Conservation (phyloP, 768 basidiomycete species). For the Hygrophorus russula region DNA sequence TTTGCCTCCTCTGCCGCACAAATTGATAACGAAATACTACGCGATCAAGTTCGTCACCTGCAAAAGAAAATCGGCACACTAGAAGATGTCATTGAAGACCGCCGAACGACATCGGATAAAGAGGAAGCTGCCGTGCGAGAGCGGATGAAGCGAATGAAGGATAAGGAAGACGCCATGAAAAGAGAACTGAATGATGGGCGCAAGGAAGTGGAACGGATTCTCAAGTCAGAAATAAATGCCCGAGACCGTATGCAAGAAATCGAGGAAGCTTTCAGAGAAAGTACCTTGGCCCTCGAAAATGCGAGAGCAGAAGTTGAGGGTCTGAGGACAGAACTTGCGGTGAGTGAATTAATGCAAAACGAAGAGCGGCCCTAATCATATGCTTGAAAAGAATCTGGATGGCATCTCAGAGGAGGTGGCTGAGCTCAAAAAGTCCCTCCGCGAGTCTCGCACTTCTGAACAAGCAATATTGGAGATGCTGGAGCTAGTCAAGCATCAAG, state of each 20-base stretch:
- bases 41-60: slow-evolving; percentile 82
- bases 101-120: slow-evolving; percentile 52
- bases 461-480: slow-evolving; percentile 11
- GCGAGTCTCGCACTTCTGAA: slow-evolving; percentile 19
- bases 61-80: slow-evolving; percentile 63
- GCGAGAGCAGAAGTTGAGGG: slow-evolving; percentile 84
- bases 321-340: slow-evolving; percentile 61
- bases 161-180: slow-evolving; percentile 60
- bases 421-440: no score
- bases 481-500: not conserved
- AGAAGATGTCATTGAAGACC: slow-evolving; percentile 83
- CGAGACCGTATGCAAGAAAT: slow-evolving; percentile 69
- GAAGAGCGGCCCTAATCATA: not conserved
- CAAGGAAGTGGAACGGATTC: slow-evolving; percentile 51
- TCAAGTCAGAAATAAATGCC: slow-evolving; percentile 49
- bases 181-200: slow-evolving; percentile 60
- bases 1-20: slow-evolving; percentile 59
- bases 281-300: slow-evolving; percentile 76
- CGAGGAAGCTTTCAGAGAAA: slow-evolving; percentile 84
- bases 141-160: slow-evolving; percentile 55
- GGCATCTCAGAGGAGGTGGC: slow-evolving; percentile 14
- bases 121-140: slow-evolving; percentile 59
- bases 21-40: slow-evolving; percentile 91
- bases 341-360: slow-evolving; percentile 26
- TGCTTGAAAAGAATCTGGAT: slow-evolving; percentile 47